Percentiles rank a stretch among this genome's conserved stretches.
Conservation (phyloP, 1,284 basidiomycete species). For the Ceratobasidium sp. region DNA sequence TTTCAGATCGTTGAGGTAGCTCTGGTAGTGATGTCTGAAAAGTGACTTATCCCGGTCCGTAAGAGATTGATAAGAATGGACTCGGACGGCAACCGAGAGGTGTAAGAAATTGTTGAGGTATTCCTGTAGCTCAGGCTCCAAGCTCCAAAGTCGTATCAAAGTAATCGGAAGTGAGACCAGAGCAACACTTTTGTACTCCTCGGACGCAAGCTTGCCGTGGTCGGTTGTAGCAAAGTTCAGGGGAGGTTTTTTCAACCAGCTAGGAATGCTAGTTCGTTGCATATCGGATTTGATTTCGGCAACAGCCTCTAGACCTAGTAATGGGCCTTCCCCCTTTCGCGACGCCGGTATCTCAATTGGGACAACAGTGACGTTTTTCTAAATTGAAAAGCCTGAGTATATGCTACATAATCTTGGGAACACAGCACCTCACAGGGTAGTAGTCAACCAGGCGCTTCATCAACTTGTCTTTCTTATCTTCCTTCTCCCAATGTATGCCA, state of each 20-base stretch:
- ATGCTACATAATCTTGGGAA: too few relatives aligned
- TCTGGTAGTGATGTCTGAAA: neutral
- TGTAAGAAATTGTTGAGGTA: constrained; percentile 26
- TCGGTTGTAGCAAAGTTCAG: constrained; percentile 36
- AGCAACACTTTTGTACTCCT: constrained; percentile 48
- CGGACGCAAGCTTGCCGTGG: constrained; percentile 46
- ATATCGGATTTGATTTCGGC: constrained; percentile 32
- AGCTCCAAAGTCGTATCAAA: constrained; percentile 34
- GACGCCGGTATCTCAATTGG: neutral
- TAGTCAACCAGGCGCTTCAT: neutral
- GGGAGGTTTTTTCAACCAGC: constrained; percentile 40
- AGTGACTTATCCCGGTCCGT: neutral
- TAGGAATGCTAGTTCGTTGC: constrained; percentile 21
- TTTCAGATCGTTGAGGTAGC: constrained; percentile 13
- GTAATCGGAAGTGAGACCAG: constrained; percentile 49
- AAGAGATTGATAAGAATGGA: constrained; percentile 27
- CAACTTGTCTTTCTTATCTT: neutral
- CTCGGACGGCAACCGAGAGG: constrained; percentile 5
- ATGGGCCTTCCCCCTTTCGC: neutral
- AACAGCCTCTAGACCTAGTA: neutral
- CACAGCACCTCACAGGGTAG: neutral
- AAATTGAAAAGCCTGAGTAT: too few relatives aligned
- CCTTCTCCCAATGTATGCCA: neutral
- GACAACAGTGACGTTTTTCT: neutral
- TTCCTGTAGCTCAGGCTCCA: too few relatives aligned